These are phyloP conservation scores for Ramichloridium luteum DNA, from an alignment of 2,329 filamentous ascomycete genomes.

Conservation along the genomic window DNA sequence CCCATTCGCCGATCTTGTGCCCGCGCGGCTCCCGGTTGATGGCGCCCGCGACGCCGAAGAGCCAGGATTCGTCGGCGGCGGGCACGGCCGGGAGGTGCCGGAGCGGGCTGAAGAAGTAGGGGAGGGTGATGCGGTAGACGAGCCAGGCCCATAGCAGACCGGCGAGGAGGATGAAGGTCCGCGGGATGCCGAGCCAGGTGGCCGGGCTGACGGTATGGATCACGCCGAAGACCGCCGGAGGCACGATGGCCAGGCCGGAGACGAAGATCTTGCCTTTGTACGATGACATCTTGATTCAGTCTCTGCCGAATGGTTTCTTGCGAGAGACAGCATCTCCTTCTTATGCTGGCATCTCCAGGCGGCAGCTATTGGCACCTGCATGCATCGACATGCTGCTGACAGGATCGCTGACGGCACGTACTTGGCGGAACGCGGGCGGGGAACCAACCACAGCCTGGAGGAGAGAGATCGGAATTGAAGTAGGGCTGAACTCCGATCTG, in stretches of 20 bases:
- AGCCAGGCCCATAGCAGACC: neutral
- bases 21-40: conserved; percentile 24
- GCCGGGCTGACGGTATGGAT: neutral
- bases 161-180: neutral
- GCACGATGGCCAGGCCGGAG: neutral
- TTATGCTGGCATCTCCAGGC: no score
- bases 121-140: conserved; percentile 14
- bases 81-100: conserved; percentile 25
- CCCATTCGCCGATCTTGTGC: conserved; percentile 1
- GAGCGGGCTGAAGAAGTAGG: conserved; percentile 26
- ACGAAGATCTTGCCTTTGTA: neutral
- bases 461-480: no score
- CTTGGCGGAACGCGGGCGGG: no score
- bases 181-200: neutral
- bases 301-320: no score
- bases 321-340: no score
- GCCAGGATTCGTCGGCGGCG: conserved; percentile 4
- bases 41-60: conserved; percentile 25
- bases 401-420: no score
- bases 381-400: no score
- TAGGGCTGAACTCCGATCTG: no score
- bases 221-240: conserved; percentile 1
- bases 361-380: no score
- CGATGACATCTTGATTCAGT: neutral
- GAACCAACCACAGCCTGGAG: no score